A percentile compares a stretch with the other conserved stretches of the same genome.
These are phyloP conservation scores for Aspergillus novofumigatus DNA, from an alignment of 2,329 filamentous ascomycete genomes.

Conservation along the genomic window DNA sequence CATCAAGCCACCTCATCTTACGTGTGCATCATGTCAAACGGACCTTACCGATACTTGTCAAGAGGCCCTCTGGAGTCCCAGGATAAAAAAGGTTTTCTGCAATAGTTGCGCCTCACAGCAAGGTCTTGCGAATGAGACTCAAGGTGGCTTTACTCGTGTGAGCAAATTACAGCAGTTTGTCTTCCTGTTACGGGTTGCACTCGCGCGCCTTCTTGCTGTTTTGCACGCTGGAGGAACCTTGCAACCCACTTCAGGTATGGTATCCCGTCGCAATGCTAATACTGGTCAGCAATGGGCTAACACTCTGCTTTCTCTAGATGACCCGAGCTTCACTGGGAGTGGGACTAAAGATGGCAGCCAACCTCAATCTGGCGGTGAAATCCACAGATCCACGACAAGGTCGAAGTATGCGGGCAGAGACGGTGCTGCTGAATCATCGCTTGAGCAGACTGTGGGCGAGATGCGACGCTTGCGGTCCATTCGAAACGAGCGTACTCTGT, in stretches of 20 bases:
- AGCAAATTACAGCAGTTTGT: constrained; percentile 92
- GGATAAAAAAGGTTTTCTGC: constrained; percentile 69
- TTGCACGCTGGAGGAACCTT: constrained; percentile 78
- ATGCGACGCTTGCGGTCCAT: constrained; percentile 89
- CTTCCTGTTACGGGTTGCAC: constrained; percentile 83
- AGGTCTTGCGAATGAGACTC: constrained; percentile 52
- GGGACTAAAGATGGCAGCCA: constrained; percentile 63
- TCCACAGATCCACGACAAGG: constrained; percentile 60
- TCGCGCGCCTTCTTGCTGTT: constrained; percentile 83
- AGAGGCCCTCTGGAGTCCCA: constrained; percentile 68
- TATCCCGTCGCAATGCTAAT: constrained; percentile 3
- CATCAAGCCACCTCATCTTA: constrained; percentile 62
- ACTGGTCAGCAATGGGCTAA: neutral
- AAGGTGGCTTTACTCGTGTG: constrained; percentile 66
- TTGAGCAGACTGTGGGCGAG: constrained; percentile 94
- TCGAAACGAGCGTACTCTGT: constrained; percentile 88
- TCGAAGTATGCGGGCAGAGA: constrained; percentile 65
- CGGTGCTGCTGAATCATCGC: constrained; percentile 63
- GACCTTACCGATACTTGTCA: constrained; percentile 66
- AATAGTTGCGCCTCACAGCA: constrained; percentile 54
- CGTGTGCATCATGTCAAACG: constrained; percentile 64
- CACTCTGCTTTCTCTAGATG: constrained; percentile 47
- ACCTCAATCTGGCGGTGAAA: constrained; percentile 45
- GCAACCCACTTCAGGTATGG: constrained; percentile 62
- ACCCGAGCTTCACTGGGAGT: constrained; percentile 64